Conservation (phyloP, 305 asterid genomes). For the Fraxinus xanthoxyloides region DNA sequence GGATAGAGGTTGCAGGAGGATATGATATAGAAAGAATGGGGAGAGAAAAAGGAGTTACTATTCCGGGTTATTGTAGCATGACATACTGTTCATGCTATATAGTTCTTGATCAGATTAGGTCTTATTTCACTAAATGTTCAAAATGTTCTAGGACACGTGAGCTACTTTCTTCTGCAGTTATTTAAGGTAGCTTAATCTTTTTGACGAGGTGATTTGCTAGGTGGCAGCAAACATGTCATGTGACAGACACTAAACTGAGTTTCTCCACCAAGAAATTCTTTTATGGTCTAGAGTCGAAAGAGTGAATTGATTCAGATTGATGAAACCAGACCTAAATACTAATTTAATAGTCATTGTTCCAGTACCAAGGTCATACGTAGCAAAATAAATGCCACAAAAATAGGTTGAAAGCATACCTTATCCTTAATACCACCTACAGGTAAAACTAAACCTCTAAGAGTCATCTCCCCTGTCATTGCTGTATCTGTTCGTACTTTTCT, state of each 20-base stretch:
- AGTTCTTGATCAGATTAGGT: neutral
- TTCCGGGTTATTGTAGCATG: neutral
- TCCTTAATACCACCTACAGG: slow-evolving; percentile 99
- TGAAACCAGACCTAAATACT: neutral
- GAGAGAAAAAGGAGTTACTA: neutral
- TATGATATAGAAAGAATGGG: neutral
- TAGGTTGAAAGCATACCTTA: slow-evolving; percentile 57
- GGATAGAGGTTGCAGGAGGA: neutral
- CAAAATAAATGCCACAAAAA: slow-evolving; percentile 11
- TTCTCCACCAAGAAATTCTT: neutral
- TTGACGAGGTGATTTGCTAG: neutral
- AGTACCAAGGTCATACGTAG: slow-evolving; percentile 8
- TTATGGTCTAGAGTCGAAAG: neutral
- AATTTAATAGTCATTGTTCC: neutral
- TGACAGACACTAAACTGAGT: neutral
- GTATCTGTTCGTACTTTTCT: slow-evolving; percentile 94
- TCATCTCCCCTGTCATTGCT: slow-evolving; percentile 99
- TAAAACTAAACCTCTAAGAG: slow-evolving; percentile 90
- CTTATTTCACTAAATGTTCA: neutral
- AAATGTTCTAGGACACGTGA: neutral
- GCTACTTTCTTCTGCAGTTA: neutral
- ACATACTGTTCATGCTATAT: neutral
- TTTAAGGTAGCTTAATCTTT: neutral
- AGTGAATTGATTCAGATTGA: slow-evolving; percentile 18
- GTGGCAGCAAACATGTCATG: neutral